Evolutionary conservation across 805 yeast species (phyloP).

Genomic region (Scheffersomyces ergatensis): DNA sequence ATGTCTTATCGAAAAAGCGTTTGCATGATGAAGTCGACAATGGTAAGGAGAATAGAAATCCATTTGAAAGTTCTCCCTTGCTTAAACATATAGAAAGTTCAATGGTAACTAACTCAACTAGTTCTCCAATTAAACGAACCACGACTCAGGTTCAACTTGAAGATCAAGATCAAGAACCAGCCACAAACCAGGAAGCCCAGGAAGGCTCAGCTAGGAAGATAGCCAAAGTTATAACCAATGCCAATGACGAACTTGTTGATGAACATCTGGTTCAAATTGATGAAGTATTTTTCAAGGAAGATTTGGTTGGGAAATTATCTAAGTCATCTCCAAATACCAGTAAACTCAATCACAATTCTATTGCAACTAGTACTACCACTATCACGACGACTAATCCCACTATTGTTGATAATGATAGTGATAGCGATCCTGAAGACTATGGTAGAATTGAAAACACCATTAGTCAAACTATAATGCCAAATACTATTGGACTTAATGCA

Average conservation of each 20-base stretch:
- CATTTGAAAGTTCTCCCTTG: constrained; percentile 14
- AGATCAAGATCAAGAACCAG: neutral
- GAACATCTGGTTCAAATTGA: constrained; percentile 15
- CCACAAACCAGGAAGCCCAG: neutral
- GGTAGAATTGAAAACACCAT: constrained; percentile 16
- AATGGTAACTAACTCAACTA: neutral
- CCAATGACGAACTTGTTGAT: constrained; percentile 9
- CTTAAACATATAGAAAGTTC: neutral
- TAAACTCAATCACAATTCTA: constrained; percentile 8
- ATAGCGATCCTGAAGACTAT: constrained; percentile 23
- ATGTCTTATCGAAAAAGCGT: neutral
- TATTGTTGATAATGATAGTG: constrained; percentile 21
- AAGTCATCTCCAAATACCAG: neutral
- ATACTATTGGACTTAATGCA: constrained; percentile 3
- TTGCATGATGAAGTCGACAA: constrained; percentile 4
- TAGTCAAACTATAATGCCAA: constrained; percentile 18
- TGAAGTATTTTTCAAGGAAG: constrained; percentile 21
- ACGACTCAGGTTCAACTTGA: neutral
- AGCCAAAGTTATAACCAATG: constrained; percentile 19
- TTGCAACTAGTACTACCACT: neutral
- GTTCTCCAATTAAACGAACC: constrained; percentile 5
- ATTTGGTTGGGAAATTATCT: constrained; percentile 17
- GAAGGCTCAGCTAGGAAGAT: constrained; percentile 11
- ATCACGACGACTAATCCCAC: constrained; percentile 2
- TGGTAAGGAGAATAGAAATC: constrained; percentile 13